A percentile compares a stretch with the other conserved stretches of the same genome.
Conservation (phyloP, 805 yeast species). For the Metschnikowia cerradonensis region DNA sequence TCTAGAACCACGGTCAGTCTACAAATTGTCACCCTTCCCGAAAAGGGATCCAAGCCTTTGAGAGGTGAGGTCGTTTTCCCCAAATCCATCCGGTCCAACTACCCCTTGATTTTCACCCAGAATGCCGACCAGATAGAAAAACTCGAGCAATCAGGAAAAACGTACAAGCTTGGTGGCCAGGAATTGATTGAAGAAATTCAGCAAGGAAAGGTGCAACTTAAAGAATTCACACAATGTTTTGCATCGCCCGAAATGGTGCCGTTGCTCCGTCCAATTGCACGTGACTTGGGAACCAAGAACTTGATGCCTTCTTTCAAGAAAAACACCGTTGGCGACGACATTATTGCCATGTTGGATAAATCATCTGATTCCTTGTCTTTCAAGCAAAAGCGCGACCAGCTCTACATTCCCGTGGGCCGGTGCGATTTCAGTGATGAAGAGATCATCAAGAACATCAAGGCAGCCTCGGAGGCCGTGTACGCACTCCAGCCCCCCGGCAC, state of each 20-base stretch:
- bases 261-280: slow-evolving; percentile 65
- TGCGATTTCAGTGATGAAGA: slow-evolving; percentile 75
- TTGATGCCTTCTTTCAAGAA: slow-evolving; percentile 83
- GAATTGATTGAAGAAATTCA: slow-evolving; percentile 63
- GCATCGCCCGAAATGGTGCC: slow-evolving; percentile 79
- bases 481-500: slow-evolving; percentile 53
- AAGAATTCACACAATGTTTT: slow-evolving; percentile 64
- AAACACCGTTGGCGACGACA: slow-evolving; percentile 77
- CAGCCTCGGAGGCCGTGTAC: slow-evolving; percentile 60
- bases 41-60: slow-evolving; percentile 73
- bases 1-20: slow-evolving; percentile 64
- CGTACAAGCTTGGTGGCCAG: slow-evolving; percentile 58
- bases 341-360: slow-evolving; percentile 47
- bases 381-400: slow-evolving; percentile 62
- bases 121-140: slow-evolving; percentile 48
- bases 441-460: slow-evolving; percentile 63
- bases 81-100: slow-evolving; percentile 61
- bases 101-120: slow-evolving; percentile 65
- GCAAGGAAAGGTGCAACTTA: slow-evolving; percentile 44
- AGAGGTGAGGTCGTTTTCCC: slow-evolving; percentile 72
- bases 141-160: slow-evolving; percentile 58
- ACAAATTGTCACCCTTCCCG: slow-evolving; percentile 61
- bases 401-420: slow-evolving; percentile 71
- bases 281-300: slow-evolving; percentile 81
- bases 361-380: slow-evolving; percentile 70